Conservation (phyloP, 768 basidiomycete species). For the Rhizopogon roseolus region DNA sequence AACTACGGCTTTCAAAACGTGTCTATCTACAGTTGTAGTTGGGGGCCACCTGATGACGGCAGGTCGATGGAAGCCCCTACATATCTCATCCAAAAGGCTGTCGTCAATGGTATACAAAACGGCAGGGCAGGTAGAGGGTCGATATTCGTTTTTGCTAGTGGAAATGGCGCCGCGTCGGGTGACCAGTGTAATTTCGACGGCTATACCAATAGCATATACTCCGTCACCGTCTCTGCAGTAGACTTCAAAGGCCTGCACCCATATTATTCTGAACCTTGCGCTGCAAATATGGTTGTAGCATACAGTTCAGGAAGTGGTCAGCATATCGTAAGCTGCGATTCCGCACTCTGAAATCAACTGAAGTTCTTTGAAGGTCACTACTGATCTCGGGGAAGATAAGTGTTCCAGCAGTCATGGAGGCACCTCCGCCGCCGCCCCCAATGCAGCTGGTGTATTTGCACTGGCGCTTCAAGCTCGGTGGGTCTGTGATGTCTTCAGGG, state of each 20-base stretch:
- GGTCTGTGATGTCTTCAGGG: conserved; percentile 18
- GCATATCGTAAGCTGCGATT: conserved; percentile 65
- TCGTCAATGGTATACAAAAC: conserved; percentile 89
- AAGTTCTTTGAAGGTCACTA: conserved; percentile 66
- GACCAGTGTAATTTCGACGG: conserved; percentile 99
- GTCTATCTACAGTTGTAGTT: conserved; percentile 93
- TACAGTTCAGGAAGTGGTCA: conserved; percentile 94
- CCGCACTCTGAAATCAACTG: conserved; percentile 8
- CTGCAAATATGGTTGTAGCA: conserved; percentile 94
- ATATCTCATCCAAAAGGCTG: conserved; percentile 87
- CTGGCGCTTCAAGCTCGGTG: conserved; percentile 86
- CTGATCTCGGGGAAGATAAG: conserved; percentile 80
- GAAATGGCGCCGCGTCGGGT: conserved; percentile 85
- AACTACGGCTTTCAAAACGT: conserved; percentile 93
- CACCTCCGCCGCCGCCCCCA: conserved; percentile 96
- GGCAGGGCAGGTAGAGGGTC: conserved; percentile 89
- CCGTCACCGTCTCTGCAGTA: conserved; percentile 92
- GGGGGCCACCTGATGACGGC: conserved; percentile 98
- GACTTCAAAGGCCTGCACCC: conserved; percentile 93
- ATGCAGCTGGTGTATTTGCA: conserved; percentile 91
- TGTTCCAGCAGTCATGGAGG: conserved; percentile 88
- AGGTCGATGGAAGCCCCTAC: conserved; percentile 91
- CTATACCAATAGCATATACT: conserved; percentile 97
- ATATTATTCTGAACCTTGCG: conserved; percentile 96
- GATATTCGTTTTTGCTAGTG: conserved; percentile 95